phyloP scores from a whole-genome alignment of 1,284 basidiomycete genomes.

The Mycosarcoma maydis region DNA sequence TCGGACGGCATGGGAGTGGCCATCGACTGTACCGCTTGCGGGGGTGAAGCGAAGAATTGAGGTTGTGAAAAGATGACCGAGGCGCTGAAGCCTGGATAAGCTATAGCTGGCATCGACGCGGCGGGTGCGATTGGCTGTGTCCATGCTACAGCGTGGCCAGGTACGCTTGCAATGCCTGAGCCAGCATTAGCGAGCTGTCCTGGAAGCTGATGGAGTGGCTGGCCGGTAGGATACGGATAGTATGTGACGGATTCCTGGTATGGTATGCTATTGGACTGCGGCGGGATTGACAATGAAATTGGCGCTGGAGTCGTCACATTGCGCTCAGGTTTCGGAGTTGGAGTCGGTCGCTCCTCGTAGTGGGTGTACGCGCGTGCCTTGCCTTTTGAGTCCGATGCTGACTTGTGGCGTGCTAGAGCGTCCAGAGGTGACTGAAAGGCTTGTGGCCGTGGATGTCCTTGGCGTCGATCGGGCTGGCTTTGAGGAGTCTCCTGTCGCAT shows the following conservation, averaged over 20 bases:
- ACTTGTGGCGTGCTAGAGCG: conserved; percentile 12
- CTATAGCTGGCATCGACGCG: conserved; percentile 10
- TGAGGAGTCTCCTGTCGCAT: neutral
- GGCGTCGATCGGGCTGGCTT: neutral
- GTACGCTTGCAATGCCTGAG: conserved; percentile 10
- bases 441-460: neutral
- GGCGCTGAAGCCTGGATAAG: conserved; percentile 39
- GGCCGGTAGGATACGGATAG: conserved; percentile 18
- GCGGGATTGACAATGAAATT: neutral
- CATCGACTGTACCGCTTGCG: conserved; percentile 8
- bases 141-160: conserved; percentile 24
- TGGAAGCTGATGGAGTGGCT: conserved; percentile 10
- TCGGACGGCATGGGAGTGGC: conserved; percentile 3
- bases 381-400: conserved; percentile 17
- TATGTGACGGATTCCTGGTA: conserved; percentile 14
- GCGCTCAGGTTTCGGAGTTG: no score
- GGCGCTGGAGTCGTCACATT: neutral
- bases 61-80: conserved; percentile 37
- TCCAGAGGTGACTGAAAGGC: conserved; percentile 8
- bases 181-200: conserved; percentile 3
- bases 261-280: neutral
- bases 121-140: conserved; percentile 25
- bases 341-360: neutral
- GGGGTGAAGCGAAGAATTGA: conserved; percentile 32
- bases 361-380: conserved; percentile 14